These are phyloP conservation scores for Colletotrichum destructivum DNA, from an alignment of 2,329 filamentous ascomycete species.

Conservation along the genomic window DNA sequence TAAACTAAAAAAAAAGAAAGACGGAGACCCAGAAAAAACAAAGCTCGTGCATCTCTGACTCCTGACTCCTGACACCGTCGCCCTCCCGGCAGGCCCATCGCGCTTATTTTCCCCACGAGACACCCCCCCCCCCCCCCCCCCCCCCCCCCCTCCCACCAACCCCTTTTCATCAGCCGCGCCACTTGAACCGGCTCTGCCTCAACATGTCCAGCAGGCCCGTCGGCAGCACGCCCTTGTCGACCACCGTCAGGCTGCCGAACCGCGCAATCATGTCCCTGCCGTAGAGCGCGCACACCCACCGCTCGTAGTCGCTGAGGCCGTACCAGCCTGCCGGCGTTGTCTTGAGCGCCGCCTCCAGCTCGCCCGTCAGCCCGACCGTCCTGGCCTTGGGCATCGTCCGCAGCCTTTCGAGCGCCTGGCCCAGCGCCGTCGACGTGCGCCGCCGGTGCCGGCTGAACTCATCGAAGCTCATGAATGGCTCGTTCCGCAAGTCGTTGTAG, in stretches of 20 bases:
- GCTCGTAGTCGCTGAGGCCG: slow-evolving; percentile 49
- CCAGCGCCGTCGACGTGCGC: slow-evolving; percentile 48
- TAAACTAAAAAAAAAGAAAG: no score
- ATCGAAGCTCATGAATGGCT: slow-evolving; percentile 56
- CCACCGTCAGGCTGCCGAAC: slow-evolving; percentile 58
- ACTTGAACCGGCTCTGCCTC: slow-evolving; percentile 54
- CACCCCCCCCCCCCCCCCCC: not conserved
- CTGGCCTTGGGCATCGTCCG: slow-evolving; percentile 48
- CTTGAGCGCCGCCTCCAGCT: slow-evolving; percentile 43
- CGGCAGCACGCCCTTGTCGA: slow-evolving; percentile 57
- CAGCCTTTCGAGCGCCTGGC: slow-evolving; percentile 49
- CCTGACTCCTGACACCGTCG: not conserved
- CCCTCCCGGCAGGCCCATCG: slow-evolving; percentile 6
- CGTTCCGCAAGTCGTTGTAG: slow-evolving; percentile 40
- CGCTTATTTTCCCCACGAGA: not conserved
- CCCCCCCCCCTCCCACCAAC: no score
- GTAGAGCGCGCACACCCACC: slow-evolving; percentile 57
- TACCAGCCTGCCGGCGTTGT: slow-evolving; percentile 41
- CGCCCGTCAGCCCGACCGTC: slow-evolving; percentile 45
- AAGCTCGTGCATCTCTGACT: not conserved
- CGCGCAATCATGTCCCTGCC: slow-evolving; percentile 54
- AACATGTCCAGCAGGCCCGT: slow-evolving; percentile 57
- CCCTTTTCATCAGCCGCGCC: slow-evolving; percentile 50
- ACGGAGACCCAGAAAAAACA: no score
- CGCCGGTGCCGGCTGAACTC: slow-evolving; percentile 56